Evolutionary conservation across 441 rosid species (phyloP).

Genomic region (Eutrema salsugineum): DNA sequence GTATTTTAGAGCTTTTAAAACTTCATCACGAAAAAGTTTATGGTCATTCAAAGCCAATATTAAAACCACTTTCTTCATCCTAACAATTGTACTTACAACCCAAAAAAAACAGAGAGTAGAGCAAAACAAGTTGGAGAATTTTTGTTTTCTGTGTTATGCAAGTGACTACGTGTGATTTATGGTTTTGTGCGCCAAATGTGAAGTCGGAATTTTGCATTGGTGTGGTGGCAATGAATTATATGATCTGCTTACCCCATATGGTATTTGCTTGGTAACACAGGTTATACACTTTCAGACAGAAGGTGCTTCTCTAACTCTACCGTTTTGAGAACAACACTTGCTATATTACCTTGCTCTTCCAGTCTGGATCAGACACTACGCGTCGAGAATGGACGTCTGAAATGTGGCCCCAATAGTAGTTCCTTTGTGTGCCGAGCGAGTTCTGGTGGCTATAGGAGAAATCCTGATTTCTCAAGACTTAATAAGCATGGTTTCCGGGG

Average conservation of each 20-base stretch:
- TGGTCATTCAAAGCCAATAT: not conserved
- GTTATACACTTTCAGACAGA: constrained; percentile 46
- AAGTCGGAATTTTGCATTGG: not conserved
- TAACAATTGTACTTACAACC: not conserved
- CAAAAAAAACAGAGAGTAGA: too few species aligned
- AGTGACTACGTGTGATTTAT: not conserved
- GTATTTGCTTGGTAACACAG: constrained; percentile 25
- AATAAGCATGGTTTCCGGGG: constrained; percentile 50
- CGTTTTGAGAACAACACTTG: constrained; percentile 41
- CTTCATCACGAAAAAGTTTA: not conserved
- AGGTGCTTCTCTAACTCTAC: constrained; percentile 37
- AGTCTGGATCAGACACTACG: constrained; percentile 13
- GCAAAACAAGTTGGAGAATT: too few species aligned
- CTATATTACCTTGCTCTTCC: constrained; percentile 31
- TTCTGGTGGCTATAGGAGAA: constrained; percentile 58
- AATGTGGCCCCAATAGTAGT: constrained; percentile 32
- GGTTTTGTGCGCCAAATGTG: not conserved
- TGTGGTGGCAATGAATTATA: not conserved
- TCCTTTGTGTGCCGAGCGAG: constrained; percentile 58
- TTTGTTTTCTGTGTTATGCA: not conserved
- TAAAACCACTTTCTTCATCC: not conserved
- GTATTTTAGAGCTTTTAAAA: not conserved
- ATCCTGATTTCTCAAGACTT: constrained; percentile 58
- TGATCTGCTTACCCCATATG: not conserved
- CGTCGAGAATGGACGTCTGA: constrained; percentile 35